Conservation (phyloP, 208 protist species). For the Crithidia expoeki region DNA sequence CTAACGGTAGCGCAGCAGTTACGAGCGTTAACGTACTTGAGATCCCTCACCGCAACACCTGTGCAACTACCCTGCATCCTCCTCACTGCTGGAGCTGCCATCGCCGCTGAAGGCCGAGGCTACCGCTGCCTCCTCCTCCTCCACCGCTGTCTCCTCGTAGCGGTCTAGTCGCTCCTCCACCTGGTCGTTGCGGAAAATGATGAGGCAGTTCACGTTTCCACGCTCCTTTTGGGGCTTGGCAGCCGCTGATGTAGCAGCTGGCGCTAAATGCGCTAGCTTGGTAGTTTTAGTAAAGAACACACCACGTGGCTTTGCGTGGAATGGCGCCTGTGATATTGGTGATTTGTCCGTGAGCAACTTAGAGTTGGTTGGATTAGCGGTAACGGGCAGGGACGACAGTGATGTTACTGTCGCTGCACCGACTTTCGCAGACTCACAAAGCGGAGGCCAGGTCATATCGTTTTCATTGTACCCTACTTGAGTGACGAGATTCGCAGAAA, state of each 20-base stretch:
- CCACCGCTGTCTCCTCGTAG: constrained; percentile 47
- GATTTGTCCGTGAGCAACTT: too few relatives aligned
- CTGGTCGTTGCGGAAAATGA: constrained; percentile 84
- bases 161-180: constrained; percentile 59
- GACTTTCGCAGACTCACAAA: neutral
- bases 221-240: constrained; percentile 37
- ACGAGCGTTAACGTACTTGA: too few relatives aligned
- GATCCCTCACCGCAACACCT: too few relatives aligned
- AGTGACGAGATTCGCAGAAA: neutral
- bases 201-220: constrained; percentile 86
- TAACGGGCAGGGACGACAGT: neutral
- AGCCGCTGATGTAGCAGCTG: neutral
- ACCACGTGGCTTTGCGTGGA: too few relatives aligned
- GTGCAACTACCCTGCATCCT: constrained; percentile 7
- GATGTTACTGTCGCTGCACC: neutral
- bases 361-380: too few relatives aligned
- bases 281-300: neutral
- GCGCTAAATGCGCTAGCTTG: neutral
- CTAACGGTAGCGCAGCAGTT: too few relatives aligned
- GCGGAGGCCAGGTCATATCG: too few relatives aligned
- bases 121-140: neutral
- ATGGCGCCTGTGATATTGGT: too few relatives aligned
- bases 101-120: constrained; percentile 17
- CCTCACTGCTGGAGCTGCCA: constrained; percentile 28
- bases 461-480: too few relatives aligned